phyloP scores from a whole-genome alignment of 2,329 filamentous ascomycete species.

The Cladophialophora psammophila region DNA sequence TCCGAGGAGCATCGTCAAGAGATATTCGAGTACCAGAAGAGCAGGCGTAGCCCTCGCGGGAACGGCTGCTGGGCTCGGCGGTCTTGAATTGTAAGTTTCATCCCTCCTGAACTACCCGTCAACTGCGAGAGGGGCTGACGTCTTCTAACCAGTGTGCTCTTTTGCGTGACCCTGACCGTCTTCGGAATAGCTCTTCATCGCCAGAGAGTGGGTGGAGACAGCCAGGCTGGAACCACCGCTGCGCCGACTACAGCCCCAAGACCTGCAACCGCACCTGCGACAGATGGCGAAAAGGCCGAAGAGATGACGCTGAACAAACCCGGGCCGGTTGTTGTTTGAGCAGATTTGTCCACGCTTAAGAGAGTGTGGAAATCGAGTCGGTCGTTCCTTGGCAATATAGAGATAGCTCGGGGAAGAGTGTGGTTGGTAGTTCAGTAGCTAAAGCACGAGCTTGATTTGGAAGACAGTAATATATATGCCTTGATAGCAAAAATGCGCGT shows the following conservation, averaged over 20 bases:
- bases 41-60: conserved; percentile 35
- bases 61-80: conserved; percentile 36
- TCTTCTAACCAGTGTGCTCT: conserved; percentile 30
- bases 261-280: neutral
- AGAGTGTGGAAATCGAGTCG: neutral
- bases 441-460: neutral
- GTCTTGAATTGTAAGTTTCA: conserved; percentile 36
- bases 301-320: neutral
- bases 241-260: neutral
- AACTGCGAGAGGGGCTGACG: neutral
- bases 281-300: conserved; percentile 9
- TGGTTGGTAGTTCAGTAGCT: neutral
- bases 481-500: neutral
- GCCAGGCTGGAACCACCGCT: neutral
- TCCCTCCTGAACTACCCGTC: neutral
- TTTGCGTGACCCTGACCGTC: conserved; percentile 30
- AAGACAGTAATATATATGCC: neutral
- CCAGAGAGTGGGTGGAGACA: conserved; percentile 19
- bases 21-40: conserved; percentile 26
- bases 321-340: conserved; percentile 17
- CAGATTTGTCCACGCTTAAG: neutral
- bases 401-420: neutral
- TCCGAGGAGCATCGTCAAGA: conserved; percentile 18
- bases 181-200: conserved; percentile 35
- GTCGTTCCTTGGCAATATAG: neutral